Evolutionary conservation across 2,329 filamentous ascomycete genomes (phyloP).

Genomic region (Neopestalotiopsis clavispora): DNA sequence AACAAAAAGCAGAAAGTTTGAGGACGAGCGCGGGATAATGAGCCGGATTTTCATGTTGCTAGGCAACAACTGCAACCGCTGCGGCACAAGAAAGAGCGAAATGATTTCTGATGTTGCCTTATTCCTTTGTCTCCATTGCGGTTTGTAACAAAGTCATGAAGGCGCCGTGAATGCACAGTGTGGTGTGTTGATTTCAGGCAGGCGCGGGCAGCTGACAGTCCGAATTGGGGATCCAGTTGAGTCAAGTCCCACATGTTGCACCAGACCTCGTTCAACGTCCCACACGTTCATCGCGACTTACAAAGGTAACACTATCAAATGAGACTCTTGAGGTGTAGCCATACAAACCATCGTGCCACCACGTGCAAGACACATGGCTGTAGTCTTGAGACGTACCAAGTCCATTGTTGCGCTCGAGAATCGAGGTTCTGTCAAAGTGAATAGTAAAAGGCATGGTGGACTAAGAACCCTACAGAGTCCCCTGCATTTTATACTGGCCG

Average conservation of each 20-base stretch:
- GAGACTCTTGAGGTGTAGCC: not conserved
- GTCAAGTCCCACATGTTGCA: too few species aligned
- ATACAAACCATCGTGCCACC: not conserved
- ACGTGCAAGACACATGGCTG: not conserved
- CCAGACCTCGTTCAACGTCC: not conserved
- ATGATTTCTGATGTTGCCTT: not conserved
- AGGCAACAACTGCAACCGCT: not conserved
- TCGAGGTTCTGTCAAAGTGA: too few species aligned
- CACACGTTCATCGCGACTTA: not conserved
- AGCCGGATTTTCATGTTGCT: not conserved
- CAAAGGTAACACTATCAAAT: not conserved
- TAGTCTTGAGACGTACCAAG: not conserved
- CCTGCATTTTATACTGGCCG: too few species aligned
- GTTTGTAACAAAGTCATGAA: not conserved
- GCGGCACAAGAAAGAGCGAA: not conserved
- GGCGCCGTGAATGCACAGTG: not conserved
- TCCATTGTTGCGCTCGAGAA: not conserved
- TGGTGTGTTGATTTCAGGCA: not conserved
- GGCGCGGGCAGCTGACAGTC: conserved; percentile 6
- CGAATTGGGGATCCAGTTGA: not conserved
- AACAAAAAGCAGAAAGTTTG: not conserved
- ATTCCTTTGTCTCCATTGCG: not conserved
- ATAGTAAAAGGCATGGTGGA: too few species aligned
- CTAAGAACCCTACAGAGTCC: too few species aligned
- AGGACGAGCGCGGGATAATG: not conserved